phyloP scores from a whole-genome alignment of 352 stramenopile genomes.

The Globisporangium recalcitrans region DNA sequence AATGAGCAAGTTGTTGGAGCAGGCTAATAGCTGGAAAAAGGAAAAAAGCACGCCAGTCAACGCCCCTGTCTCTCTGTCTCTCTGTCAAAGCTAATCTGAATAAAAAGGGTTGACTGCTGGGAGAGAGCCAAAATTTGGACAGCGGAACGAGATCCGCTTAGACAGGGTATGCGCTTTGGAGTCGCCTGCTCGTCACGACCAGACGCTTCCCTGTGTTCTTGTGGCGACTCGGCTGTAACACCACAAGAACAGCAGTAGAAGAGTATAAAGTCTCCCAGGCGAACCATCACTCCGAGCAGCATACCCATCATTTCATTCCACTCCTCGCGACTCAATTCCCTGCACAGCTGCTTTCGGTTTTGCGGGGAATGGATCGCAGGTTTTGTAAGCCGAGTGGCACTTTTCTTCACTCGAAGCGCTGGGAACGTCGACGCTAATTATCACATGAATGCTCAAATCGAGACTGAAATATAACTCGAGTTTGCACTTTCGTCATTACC shows the following conservation, averaged over 20 bases:
- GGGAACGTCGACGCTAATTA: slow-evolving; percentile 13
- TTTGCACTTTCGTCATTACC: no score
- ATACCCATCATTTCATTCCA: slow-evolving; percentile 25
- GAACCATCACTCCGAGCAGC: slow-evolving; percentile 27
- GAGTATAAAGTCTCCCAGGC: slow-evolving; percentile 15
- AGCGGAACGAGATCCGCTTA: slow-evolving; percentile 3
- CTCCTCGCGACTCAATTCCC: slow-evolving; percentile 12
- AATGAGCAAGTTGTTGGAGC: slow-evolving; percentile 30
- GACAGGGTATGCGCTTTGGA: not conserved
- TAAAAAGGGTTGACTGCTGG: no score
- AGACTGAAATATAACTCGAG: no score
- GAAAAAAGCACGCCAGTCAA: not conserved
- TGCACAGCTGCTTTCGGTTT: not conserved
- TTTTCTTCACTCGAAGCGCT: no score
- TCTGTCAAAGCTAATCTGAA: not conserved
- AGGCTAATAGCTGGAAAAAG: not conserved
- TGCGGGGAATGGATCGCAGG: no score
- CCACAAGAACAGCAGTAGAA: slow-evolving; percentile 19
- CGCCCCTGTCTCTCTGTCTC: slow-evolving; percentile 2
- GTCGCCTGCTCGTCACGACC: no score
- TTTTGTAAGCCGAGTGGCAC: no score
- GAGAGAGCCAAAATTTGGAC: no score
- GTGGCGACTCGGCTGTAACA: not conserved
- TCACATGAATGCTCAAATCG: no score
- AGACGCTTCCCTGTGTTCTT: not conserved